Percentiles rank a stretch among this genome's conserved stretches.
phyloP scores from a whole-genome alignment of 495 filamentous ascomycete genomes.

The Sordaria brevicollis region DNA sequence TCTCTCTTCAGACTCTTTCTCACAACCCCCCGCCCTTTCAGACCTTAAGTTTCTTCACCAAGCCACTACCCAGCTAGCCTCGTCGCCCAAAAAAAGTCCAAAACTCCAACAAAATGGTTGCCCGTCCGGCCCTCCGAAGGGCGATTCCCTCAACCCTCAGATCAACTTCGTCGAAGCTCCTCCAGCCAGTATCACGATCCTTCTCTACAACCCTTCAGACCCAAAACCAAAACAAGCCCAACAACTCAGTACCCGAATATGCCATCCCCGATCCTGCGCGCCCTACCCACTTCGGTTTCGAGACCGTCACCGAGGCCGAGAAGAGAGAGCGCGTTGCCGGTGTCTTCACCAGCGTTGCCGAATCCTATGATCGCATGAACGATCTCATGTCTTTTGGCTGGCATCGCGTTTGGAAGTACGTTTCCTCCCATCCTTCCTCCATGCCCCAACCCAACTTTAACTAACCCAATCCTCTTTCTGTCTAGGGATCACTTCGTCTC shows the following conservation, averaged over 20 bases:
- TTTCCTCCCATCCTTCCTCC: background rate
- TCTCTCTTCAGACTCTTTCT: background rate
- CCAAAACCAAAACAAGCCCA: slow-evolving; percentile 7
- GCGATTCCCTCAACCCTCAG: slow-evolving; percentile 9
- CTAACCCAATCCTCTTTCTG: background rate
- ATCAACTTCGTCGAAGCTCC: background rate
- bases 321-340: slow-evolving; percentile 62
- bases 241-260: slow-evolving; percentile 13
- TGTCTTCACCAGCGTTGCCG: slow-evolving; percentile 93
- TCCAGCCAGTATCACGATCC: slow-evolving; percentile 2
- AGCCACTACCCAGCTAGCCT: background rate
- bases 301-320: slow-evolving; percentile 70
- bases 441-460: background rate
- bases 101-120: too few species aligned
- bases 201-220: slow-evolving; percentile 13
- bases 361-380: slow-evolving; percentile 92
- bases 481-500: slow-evolving; percentile 82
- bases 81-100: background rate
- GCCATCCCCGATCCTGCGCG: slow-evolving; percentile 38
- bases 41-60: too few species aligned
- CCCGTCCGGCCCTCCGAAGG: slow-evolving; percentile 16
- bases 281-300: slow-evolving; percentile 91
- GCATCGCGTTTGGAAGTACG: slow-evolving; percentile 86
- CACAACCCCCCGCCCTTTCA: background rate
- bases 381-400: slow-evolving; percentile 97